Evolutionary conservation across 768 basidiomycete genomes (phyloP), one percentile per base, ranked within the genome.

Genomic region (Pisolithus marmoratus): DNA sequence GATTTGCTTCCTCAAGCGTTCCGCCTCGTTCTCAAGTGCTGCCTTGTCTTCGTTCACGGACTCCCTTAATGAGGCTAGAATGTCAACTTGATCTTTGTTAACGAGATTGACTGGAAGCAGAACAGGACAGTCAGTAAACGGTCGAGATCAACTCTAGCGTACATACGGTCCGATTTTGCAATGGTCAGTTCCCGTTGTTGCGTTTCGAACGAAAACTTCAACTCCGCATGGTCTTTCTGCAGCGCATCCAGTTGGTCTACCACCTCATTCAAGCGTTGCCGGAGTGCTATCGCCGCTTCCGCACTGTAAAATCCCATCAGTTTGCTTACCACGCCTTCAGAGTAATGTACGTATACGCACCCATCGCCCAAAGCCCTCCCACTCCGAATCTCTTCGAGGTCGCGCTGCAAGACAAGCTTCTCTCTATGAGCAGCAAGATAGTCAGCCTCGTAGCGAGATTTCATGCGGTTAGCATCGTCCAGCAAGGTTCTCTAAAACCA

Each of bases 21-120:
- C 77, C 34, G 88, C 67, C 50, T 94, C 88, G 2, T 71, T 72
- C 62, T 89, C 88, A 9, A 94, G 76, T 14, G 73, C 79, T 12
- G 77, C 76, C 67, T 93, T 93, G 68, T 97, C 94, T 63, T 89
- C 85, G 62, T 85, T 87, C 40, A 95, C 89, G 2, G 89, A 92
- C 53, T 92, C 90, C 38, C 94, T 84, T 24, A 96, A 72, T 6
- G 83, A 83, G 2, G 84, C 78, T 29, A 98, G 83, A 52, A 94
- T 92, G 48, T 94, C 94, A 20, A 94, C 73, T 65, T 97, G 92
- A 63, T 96, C 93, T 65, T 90, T 92, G 73, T 93, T 89, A 42
- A 97, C 87, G 41, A 98, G 78, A 42, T 82, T 88, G 62, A 97
- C 94, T 95, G 60, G 12, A n/a, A n/a, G 31, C 36, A 43, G 5